Conservation (phyloP, 2,329 filamentous ascomycete species). For the Bipolaris zeicola region DNA sequence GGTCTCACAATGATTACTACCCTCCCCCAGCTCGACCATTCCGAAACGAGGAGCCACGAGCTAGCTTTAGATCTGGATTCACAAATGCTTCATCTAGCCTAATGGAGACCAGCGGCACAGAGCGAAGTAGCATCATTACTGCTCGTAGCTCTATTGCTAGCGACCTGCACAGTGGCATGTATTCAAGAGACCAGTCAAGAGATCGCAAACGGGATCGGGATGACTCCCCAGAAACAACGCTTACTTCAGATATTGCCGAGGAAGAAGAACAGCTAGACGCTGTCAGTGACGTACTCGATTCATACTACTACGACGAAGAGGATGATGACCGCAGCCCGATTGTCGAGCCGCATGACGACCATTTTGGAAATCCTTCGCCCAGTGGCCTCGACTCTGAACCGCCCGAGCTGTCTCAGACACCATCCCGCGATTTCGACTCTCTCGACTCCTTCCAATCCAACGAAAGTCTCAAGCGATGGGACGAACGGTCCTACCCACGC, state of each 20-base stretch:
- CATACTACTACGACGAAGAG: slow-evolving; percentile 63
- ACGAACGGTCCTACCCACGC: slow-evolving; percentile 15
- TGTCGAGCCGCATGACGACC: slow-evolving; percentile 9
- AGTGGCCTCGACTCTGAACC: slow-evolving; percentile 28
- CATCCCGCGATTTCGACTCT: slow-evolving; percentile 35
- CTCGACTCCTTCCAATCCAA: slow-evolving; percentile 33
- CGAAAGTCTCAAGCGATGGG: slow-evolving; percentile 29
- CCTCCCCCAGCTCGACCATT: slow-evolving; percentile 36
- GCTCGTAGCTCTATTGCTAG: slow-evolving; percentile 73
- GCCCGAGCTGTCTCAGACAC: slow-evolving; percentile 34
- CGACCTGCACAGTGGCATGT: slow-evolving; percentile 55
- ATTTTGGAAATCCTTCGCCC: slow-evolving; percentile 25
- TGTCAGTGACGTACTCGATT: slow-evolving; percentile 64
- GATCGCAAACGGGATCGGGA: slow-evolving; percentile 34
- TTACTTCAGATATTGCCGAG: slow-evolving; percentile 31
- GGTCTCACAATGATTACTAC: slow-evolving; percentile 44
- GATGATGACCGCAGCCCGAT: slow-evolving; percentile 32
- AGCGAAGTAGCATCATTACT: slow-evolving; percentile 80
- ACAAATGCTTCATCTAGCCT: slow-evolving; percentile 64
- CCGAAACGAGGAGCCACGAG: slow-evolving; percentile 54
- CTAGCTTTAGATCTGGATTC: slow-evolving; percentile 65
- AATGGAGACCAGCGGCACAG: slow-evolving; percentile 67
- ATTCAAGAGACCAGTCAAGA: slow-evolving; percentile 50
- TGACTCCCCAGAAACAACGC: slow-evolving; percentile 38
- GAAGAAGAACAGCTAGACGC: slow-evolving; percentile 56